Base-by-base conservation (phyloP, 371 early-diverging fungal genomes). In the Syncephalastrum racemosum region DNA sequence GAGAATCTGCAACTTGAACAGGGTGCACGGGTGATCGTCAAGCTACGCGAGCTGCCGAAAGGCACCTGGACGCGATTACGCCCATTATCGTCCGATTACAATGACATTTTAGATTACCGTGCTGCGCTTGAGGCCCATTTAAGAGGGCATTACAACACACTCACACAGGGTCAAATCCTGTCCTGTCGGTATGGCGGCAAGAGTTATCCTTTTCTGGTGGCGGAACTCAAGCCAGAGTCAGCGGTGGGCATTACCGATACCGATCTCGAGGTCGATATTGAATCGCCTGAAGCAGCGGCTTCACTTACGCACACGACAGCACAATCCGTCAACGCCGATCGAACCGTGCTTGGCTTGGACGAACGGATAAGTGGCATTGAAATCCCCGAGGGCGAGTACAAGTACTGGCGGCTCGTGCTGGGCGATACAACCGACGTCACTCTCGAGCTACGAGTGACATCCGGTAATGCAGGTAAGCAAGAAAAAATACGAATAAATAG, bases 221-320 rank as follows among this genome's bases (percentile, higher is more conserved):
- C 74, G 6, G 86, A 89, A 14, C 67, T 92, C 8, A 81, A 87
- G 65, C 91, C 92, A 0, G 72, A 68, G 8, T 64, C 66, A 20
- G 89, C 81, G 36, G 90, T 87, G 12, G 86, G 78, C 41, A 80
- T 85, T 6, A 85, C 91, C 4, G 90, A 95, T 63, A 91, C 92
- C 1, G 95, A 95, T 67, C 68, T 95, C 14, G 88, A 89, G 36
- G 88, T 94, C 8, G 93, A 94, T 56, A 82, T 94, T 48, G 83
- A 82, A 42, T 81, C 86, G 3, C 55, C 81, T 23, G 77, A 55
- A 31, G 36, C 36, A 31, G 36, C 36, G 10, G 36, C 36, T 12
- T 25, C 52, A 15, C 36, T 31, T 5, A 24, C 13, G 31, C 19
- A 46, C 27, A 48, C 39, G 14, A 4, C n/a, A n/a, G n/a, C 10